Percentiles rank a stretch among this genome's conserved stretches.
These are phyloP conservation scores for Medicago lupulina DNA, from an alignment of 306 rosid species.

Conservation along the genomic window DNA sequence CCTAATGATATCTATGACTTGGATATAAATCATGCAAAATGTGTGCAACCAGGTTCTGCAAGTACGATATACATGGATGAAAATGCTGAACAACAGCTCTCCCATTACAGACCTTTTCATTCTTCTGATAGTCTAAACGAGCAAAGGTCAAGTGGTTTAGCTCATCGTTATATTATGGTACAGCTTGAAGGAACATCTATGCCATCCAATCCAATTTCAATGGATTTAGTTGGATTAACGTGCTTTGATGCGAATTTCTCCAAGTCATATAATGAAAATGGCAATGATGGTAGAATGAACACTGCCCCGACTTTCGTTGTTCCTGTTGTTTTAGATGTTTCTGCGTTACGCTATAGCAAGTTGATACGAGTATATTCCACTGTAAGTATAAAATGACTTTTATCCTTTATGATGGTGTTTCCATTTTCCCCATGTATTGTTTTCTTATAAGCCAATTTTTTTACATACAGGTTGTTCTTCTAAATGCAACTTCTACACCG, in stretches of 20 bases:
- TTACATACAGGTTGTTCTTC: constrained; percentile 76
- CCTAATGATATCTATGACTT: constrained; percentile 51
- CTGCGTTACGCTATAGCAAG: constrained; percentile 84
- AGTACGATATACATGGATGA: constrained; percentile 74
- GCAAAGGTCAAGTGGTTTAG: constrained; percentile 64
- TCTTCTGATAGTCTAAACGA: constrained; percentile 72
- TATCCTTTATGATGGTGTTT: constrained; percentile 32
- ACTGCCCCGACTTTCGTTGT: constrained; percentile 61
- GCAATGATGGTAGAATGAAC: constrained; percentile 45
- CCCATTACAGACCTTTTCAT: constrained; percentile 64
- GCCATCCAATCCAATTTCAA: constrained; percentile 82
- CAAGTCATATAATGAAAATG: constrained; percentile 52
- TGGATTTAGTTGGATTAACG: constrained; percentile 91
- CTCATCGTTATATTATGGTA: constrained; percentile 77
- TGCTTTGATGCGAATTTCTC: constrained; percentile 91
- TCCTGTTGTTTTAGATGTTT: constrained; percentile 94
- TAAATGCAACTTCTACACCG: constrained; percentile 75
- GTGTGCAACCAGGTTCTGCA: constrained; percentile 78
- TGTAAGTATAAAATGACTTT: constrained; percentile 58
- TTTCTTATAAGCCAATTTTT: constrained; percentile 30
- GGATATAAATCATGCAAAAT: constrained; percentile 52
- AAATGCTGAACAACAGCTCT: constrained; percentile 66
- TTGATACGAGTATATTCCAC: constrained; percentile 86
- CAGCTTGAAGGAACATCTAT: constrained; percentile 88
- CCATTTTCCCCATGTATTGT: constrained; percentile 16